Evolutionary conservation across 2,329 filamentous ascomycete genomes (phyloP).

Genomic region (Ceratocystis lukuohia): DNA sequence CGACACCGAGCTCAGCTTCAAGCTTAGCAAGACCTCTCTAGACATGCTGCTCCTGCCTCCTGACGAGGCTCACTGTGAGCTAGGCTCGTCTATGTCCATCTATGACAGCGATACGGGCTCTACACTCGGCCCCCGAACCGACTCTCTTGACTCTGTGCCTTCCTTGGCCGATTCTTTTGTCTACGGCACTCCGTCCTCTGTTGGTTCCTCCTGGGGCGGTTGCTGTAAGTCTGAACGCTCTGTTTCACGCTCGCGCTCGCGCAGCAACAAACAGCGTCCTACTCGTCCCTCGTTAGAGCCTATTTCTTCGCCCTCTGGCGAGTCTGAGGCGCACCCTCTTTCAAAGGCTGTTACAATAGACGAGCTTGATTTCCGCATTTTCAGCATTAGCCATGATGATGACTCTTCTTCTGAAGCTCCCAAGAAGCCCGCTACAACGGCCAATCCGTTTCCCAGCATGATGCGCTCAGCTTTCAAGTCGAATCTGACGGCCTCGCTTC

Average conservation of each 20-base stretch:
- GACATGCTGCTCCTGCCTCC: constrained; percentile 48
- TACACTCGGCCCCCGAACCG: constrained; percentile 39
- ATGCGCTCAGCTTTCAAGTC: constrained; percentile 45
- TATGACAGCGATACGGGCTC: constrained; percentile 38
- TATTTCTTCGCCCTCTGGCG: constrained; percentile 42
- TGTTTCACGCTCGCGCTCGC: constrained; percentile 10
- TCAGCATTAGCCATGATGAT: constrained; percentile 20
- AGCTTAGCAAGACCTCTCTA: constrained; percentile 40
- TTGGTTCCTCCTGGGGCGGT: constrained; percentile 36
- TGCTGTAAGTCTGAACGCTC: constrained; percentile 18
- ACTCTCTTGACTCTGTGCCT: constrained; percentile 48
- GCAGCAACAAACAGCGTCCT: constrained; percentile 27
- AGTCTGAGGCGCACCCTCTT: constrained; percentile 39
- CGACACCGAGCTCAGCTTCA: constrained; percentile 36
- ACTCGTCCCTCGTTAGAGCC: constrained; percentile 39
- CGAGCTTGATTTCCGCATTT: constrained; percentile 30
- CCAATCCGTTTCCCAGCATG: constrained; percentile 15
- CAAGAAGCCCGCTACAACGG: not conserved
- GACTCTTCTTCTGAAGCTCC: not conserved
- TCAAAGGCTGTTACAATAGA: constrained; percentile 35
- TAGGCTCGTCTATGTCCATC: constrained; percentile 28
- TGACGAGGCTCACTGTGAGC: constrained; percentile 42
- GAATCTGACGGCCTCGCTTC: constrained; percentile 53
- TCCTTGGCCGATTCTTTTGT: constrained; percentile 44
- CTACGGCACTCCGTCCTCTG: constrained; percentile 36